Conservation (phyloP, 2,329 filamentous ascomycete species). For the Fusarium beomiforme region DNA sequence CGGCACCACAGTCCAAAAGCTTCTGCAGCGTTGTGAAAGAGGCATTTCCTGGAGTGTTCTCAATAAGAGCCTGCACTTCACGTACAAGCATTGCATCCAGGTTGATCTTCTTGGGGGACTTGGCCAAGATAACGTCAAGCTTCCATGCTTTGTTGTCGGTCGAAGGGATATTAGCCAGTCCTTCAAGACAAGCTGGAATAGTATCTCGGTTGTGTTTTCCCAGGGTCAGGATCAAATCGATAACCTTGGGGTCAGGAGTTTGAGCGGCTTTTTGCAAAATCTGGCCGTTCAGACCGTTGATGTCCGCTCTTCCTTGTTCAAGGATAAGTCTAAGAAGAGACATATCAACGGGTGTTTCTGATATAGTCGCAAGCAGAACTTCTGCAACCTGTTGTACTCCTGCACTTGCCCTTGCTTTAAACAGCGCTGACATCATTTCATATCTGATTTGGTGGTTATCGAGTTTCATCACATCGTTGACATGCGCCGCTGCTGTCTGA, state of each 20-base stretch:
- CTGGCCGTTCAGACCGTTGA: slow-evolving; percentile 59
- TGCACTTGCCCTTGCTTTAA: slow-evolving; percentile 56
- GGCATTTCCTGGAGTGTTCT: slow-evolving; percentile 50
- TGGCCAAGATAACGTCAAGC: slow-evolving; percentile 57
- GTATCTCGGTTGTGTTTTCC: slow-evolving; percentile 57
- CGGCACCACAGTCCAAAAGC: slow-evolving; percentile 62
- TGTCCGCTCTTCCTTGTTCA: slow-evolving; percentile 61
- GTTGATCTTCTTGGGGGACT: slow-evolving; percentile 54
- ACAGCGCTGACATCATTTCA: slow-evolving; percentile 58
- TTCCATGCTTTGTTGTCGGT: slow-evolving; percentile 60
- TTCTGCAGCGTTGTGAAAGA: slow-evolving; percentile 56
- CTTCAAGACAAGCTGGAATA: slow-evolving; percentile 55
- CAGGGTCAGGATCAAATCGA: slow-evolving; percentile 58
- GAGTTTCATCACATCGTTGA: slow-evolving; percentile 60
- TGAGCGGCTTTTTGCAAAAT: slow-evolving; percentile 54
- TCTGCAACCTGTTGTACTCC: slow-evolving; percentile 55
- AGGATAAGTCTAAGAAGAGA: slow-evolving; percentile 60
- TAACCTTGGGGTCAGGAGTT: slow-evolving; percentile 58
- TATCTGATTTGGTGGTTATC: slow-evolving; percentile 54
- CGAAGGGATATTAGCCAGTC: slow-evolving; percentile 55
- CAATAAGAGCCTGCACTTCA: slow-evolving; percentile 60
- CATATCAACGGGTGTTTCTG: slow-evolving; percentile 59
- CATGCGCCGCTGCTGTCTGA: slow-evolving; percentile 57
- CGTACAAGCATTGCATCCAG: slow-evolving; percentile 59
- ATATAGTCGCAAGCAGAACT: slow-evolving; percentile 55